phyloP scores from a whole-genome alignment of 2,329 filamentous ascomycete genomes.

The Bisporella sp. region DNA sequence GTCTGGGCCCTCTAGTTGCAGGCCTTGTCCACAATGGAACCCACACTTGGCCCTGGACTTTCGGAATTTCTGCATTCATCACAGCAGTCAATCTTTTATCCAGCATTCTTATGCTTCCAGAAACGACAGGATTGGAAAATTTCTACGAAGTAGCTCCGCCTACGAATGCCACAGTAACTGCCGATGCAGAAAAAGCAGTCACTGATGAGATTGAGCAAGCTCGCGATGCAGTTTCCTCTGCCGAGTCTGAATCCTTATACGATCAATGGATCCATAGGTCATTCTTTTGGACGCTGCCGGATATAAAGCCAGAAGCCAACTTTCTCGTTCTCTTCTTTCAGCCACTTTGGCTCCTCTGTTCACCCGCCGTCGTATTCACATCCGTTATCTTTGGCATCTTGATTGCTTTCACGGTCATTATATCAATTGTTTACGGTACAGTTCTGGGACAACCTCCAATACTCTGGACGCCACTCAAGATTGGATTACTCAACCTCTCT shows the following conservation, averaged over 20 bases:
- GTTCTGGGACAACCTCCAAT: constrained; percentile 2
- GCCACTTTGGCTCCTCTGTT: neutral
- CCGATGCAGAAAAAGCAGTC: too few relatives aligned
- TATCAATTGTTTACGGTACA: neutral
- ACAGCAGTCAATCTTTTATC: neutral
- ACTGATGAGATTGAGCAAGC: too few relatives aligned
- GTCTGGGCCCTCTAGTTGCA: neutral
- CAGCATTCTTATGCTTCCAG: too few relatives aligned
- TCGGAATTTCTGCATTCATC: neutral
- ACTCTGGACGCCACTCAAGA: neutral
- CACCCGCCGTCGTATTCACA: neutral
- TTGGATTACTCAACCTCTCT: constrained; percentile 5
- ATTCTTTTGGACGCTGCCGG: too few relatives aligned
- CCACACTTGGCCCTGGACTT: neutral
- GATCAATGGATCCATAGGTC: too few relatives aligned
- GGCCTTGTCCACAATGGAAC: neutral
- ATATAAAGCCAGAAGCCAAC: neutral
- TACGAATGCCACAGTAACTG: too few relatives aligned
- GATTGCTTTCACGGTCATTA: neutral
- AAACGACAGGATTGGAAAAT: too few relatives aligned
- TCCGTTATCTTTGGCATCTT: neutral
- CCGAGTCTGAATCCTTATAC: too few relatives aligned
- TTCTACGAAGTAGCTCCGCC: too few relatives aligned
- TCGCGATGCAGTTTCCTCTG: too few relatives aligned
- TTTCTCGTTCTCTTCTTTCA: neutral